Evolutionary conservation across 2,329 filamentous ascomycete genomes (phyloP).

Genomic region (Botrytis deweyae): DNA sequence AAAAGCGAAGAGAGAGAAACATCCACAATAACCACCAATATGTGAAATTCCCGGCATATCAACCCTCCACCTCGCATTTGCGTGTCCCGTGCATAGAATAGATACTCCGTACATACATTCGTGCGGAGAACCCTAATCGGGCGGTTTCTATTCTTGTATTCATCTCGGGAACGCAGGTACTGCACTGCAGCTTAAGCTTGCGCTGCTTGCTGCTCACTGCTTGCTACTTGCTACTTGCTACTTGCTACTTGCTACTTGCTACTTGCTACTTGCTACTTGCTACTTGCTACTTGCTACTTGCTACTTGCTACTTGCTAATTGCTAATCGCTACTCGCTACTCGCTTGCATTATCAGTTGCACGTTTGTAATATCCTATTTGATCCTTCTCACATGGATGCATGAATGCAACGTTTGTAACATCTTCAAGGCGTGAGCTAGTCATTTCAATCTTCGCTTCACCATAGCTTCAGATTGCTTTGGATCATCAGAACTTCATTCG

Average conservation of each 20-base stretch:
- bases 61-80: neutral
- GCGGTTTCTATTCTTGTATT: slow-evolving; percentile 11
- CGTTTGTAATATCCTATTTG: slow-evolving; percentile 12
- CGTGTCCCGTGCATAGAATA: slow-evolving; percentile 8
- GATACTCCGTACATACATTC: neutral
- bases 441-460: neutral
- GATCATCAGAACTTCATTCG: neutral
- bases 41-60: neutral
- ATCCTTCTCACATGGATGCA: slow-evolving; percentile 14
- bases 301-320: neutral
- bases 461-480: neutral
- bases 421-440: slow-evolving; percentile 1
- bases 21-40: slow-evolving; percentile 3
- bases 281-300: neutral
- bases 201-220: slow-evolving; percentile 8
- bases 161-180: slow-evolving; percentile 16
- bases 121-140: slow-evolving; percentile 18
- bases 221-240: neutral
- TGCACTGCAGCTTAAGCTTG: slow-evolving; percentile 14
- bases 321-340: slow-evolving; percentile 2
- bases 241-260: neutral
- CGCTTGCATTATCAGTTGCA: slow-evolving; percentile 4
- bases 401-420: neutral
- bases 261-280: too few species aligned
- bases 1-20: neutral